Conservation (phyloP, 2,329 filamentous ascomycete genomes). For the Triangularia verruculosa region DNA sequence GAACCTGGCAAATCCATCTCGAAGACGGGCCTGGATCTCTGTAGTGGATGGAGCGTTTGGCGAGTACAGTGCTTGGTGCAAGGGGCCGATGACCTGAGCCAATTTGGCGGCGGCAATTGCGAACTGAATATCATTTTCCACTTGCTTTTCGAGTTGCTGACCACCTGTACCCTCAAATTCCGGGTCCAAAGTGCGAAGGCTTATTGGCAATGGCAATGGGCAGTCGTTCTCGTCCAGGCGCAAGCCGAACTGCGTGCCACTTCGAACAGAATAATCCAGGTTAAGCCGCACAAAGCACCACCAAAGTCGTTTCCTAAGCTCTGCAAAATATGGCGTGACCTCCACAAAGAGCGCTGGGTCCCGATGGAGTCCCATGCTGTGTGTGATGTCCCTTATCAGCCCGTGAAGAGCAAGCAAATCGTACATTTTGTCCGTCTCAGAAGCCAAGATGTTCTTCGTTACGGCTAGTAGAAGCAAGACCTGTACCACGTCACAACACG, state of each 20-base stretch:
- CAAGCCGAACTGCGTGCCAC: slow-evolving; percentile 21
- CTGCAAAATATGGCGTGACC: slow-evolving; percentile 21
- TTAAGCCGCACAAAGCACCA: slow-evolving; percentile 21
- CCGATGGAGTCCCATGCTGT: slow-evolving; percentile 26
- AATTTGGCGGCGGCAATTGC: slow-evolving; percentile 14
- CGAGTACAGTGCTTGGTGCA: slow-evolving; percentile 13
- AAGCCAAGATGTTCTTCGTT: slow-evolving; percentile 21
- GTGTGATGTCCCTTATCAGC: slow-evolving; percentile 17
- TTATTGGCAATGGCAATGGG: slow-evolving; percentile 11
- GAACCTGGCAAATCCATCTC: slow-evolving; percentile 4
- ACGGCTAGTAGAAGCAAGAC: slow-evolving; percentile 17
- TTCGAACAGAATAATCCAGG: slow-evolving; percentile 24
- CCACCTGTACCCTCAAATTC: not conserved
- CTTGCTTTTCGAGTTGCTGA: not conserved
- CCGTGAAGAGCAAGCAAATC: slow-evolving; percentile 19
- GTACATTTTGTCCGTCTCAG: slow-evolving; percentile 22
- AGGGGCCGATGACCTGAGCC: slow-evolving; percentile 14
- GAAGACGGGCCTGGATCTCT: slow-evolving; percentile 8
- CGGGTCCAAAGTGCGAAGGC: slow-evolving; percentile 3
- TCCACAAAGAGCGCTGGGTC: slow-evolving; percentile 21
- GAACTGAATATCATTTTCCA: slow-evolving; percentile 11
- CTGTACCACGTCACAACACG: slow-evolving; percentile 21
- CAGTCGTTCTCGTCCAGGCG: slow-evolving; percentile 27
- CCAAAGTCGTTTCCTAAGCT: slow-evolving; percentile 26
- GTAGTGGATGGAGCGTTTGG: slow-evolving; percentile 3